Evolutionary conservation across 495 filamentous ascomycete genomes (phyloP).

Genomic region (Penicillium manginii): DNA sequence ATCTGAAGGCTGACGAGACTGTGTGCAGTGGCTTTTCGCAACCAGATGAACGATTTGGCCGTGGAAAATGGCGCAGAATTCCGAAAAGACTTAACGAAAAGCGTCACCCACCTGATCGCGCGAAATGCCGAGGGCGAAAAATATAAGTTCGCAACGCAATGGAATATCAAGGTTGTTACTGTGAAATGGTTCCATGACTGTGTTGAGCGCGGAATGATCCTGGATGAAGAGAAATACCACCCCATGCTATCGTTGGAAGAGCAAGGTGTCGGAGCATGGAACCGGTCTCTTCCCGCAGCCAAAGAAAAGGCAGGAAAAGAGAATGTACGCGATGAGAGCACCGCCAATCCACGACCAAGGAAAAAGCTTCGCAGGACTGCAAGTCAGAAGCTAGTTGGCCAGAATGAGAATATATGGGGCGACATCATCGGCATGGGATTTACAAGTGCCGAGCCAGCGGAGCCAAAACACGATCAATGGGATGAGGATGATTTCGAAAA

Average conservation of each 20-base stretch:
- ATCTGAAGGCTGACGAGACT: not conserved
- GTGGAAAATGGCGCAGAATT: conserved; percentile 76
- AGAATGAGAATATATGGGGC: conserved; percentile 83
- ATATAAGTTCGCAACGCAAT: conserved; percentile 80
- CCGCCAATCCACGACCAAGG: conserved; percentile 43
- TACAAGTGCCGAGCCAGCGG: conserved; percentile 31
- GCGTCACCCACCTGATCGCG: conserved; percentile 84
- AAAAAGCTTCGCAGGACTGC: conserved; percentile 77
- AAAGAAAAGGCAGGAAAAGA: conserved; percentile 30
- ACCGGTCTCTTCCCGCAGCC: conserved; percentile 46
- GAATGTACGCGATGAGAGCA: conserved; percentile 18
- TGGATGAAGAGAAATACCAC: conserved; percentile 84
- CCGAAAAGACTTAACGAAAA: conserved; percentile 79
- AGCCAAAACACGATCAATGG: conserved; percentile 33
- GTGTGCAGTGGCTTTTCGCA: conserved; percentile 63
- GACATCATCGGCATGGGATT: conserved; percentile 72
- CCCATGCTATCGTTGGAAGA: conserved; percentile 67
- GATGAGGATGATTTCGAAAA: conserved; percentile 33
- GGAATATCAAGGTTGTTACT: conserved; percentile 77
- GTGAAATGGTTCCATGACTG: conserved; percentile 87
- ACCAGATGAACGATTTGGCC: conserved; percentile 66
- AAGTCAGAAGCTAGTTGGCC: conserved; percentile 75
- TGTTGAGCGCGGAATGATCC: conserved; percentile 86
- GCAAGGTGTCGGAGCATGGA: conserved; percentile 81
- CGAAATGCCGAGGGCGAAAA: conserved; percentile 79